Evolutionary conservation across 73 alveolate genomes (phyloP), one percentile per base, ranked within the genome.

Genomic region (Paramecium sonneborni): DNA sequence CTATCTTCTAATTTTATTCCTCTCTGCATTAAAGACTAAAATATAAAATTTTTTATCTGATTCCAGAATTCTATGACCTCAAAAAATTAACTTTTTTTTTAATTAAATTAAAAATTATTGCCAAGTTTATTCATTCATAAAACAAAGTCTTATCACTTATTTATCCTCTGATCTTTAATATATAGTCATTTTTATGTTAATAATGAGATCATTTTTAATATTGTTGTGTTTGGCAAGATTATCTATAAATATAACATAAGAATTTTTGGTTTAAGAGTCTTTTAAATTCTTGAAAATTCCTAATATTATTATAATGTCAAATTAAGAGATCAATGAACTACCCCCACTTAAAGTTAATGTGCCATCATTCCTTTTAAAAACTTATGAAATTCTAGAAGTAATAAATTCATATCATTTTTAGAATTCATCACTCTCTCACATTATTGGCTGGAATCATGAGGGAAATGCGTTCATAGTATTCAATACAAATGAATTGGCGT

Each of bases 281-380:
- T n/a, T n/a, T n/a, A n/a, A n/a, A n/a, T n/a, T n/a, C n/a, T n/a
- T n/a, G n/a, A n/a, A n/a, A n/a, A n/a, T n/a, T n/a, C n/a, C n/a
- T n/a, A n/a, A n/a, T n/a, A n/a, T n/a, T n/a, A n/a, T n/a, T n/a
- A n/a, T n/a, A n/a, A n/a, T n/a, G n/a, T n/a, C n/a, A n/a, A n/a
- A n/a, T n/a, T n/a, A n/a, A n/a, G n/a, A n/a, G n/a, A n/a, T n/a
- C n/a, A n/a, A n/a, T n/a, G n/a, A n/a, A n/a, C n/a, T n/a, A 9
- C 85, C 85, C 9, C 18, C 85, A 5, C 7, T 68, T 5, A 68
- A 68, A 68, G 46, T 68, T 68, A 68, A 68, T 68, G 85, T 68
- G 6, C 85, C 85, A 7, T 68, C 85, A 5, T 68, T 68, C 18
- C 48, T 68, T 18, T 11, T 20, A 18, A 68, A 68, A 68, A 68